Conservation (phyloP, 2,329 filamentous ascomycete genomes). For the Sarocladium strictum region DNA sequence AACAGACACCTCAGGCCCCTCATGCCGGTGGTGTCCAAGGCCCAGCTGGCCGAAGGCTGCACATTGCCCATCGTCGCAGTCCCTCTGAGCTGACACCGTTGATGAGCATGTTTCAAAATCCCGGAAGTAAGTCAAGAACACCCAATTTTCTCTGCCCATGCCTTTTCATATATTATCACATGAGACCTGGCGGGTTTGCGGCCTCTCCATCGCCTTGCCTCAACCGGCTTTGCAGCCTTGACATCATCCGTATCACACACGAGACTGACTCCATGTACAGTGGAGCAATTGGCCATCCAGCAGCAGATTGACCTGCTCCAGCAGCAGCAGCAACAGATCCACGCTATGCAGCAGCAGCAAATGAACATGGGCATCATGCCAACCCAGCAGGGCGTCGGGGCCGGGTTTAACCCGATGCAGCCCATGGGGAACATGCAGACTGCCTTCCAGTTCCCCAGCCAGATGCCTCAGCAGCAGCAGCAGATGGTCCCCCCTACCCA, state of each 20-base stretch:
- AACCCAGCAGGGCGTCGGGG: slow-evolving; percentile 69
- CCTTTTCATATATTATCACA: neutral
- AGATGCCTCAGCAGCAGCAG: slow-evolving; percentile 65
- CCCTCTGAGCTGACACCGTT: slow-evolving; percentile 95
- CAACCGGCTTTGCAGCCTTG: neutral
- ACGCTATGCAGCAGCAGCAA: slow-evolving; percentile 94
- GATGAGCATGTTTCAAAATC: slow-evolving; percentile 81
- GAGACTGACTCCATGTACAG: slow-evolving; percentile 36
- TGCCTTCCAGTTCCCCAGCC: slow-evolving; percentile 80
- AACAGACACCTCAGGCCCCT: slow-evolving; percentile 38
- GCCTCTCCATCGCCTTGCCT: slow-evolving; percentile 2
- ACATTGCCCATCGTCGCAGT: slow-evolving; percentile 95
- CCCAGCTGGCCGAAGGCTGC: slow-evolving; percentile 80
- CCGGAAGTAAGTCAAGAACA: slow-evolving; percentile 51
- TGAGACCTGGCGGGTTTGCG: too few species aligned
- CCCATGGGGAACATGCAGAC: slow-evolving; percentile 74
- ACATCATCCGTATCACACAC: neutral
- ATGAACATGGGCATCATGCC: slow-evolving; percentile 95
- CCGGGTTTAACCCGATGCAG: slow-evolving; percentile 74
- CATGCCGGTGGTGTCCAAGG: slow-evolving; percentile 57
- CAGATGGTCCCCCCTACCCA: slow-evolving; percentile 68
- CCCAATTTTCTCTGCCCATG: neutral
- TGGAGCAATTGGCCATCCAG: slow-evolving; percentile 96
- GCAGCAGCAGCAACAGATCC: slow-evolving; percentile 96
- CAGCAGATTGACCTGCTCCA: slow-evolving; percentile 97